Conservation (phyloP, 495 filamentous ascomycete species). For the Rhizodiscina lignyota region DNA sequence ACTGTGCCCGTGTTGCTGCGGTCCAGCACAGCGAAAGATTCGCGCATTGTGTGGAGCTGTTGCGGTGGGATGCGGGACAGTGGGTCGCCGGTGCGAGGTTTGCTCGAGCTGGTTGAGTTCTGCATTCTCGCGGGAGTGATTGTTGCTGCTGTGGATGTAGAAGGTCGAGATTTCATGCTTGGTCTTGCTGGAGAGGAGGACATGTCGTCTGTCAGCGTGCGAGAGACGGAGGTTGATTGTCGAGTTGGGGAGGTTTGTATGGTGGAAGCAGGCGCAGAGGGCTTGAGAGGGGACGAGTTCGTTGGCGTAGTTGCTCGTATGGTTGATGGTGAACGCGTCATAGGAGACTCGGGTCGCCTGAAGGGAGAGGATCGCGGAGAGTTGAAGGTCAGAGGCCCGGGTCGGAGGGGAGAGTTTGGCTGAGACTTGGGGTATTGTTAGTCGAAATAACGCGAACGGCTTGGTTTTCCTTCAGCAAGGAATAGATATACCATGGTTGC, state of each 20-base stretch:
- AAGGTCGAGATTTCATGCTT: not conserved
- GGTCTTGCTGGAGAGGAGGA: not conserved
- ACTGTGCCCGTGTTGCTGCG: constrained; percentile 62
- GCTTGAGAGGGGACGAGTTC: constrained; percentile 4
- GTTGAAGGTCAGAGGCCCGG: constrained; percentile 20
- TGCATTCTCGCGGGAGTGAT: no score
- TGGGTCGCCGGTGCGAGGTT: constrained; percentile 8
- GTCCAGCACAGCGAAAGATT: constrained; percentile 78
- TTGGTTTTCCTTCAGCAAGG: no score
- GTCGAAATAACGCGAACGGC: no score
- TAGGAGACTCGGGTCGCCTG: constrained; percentile 14
- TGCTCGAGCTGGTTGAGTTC: not conserved
- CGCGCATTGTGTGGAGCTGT: constrained; percentile 39
- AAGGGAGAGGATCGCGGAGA: constrained; percentile 19
- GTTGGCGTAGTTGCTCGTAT: constrained; percentile 14
- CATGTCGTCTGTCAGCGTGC: no score
- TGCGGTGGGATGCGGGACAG: constrained; percentile 16
- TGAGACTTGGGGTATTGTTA: no score
- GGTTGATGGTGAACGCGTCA: constrained; percentile 13
- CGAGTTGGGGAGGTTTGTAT: not conserved
- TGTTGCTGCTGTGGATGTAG: not conserved
- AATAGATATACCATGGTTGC: no score
- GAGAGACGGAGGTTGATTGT: no score
- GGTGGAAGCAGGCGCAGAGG: not conserved
- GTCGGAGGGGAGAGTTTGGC: constrained; percentile 15